phyloP scores from a whole-genome alignment of 1,284 basidiomycete species.

The Cystobasidium sp. region DNA sequence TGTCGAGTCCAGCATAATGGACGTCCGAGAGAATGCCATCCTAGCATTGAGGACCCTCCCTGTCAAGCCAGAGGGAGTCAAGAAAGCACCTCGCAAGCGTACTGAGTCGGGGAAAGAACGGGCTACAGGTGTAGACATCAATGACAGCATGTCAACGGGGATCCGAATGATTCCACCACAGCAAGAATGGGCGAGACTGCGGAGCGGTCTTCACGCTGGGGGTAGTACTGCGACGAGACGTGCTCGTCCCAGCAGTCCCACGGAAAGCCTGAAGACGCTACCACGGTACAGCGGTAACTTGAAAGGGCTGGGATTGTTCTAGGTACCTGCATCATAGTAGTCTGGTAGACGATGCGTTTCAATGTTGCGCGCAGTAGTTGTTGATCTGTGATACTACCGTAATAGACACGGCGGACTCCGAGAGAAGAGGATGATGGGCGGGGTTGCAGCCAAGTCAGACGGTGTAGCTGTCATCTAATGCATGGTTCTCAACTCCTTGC shows the following conservation, averaged over 20 bases:
- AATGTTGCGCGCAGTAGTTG: not conserved
- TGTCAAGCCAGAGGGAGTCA: constrained; percentile 44
- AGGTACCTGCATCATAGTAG: not conserved
- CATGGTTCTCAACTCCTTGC: too few species aligned
- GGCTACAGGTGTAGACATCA: not conserved
- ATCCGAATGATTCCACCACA: not conserved
- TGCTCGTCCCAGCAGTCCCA: not conserved
- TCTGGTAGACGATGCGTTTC: not conserved
- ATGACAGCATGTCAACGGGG: not conserved
- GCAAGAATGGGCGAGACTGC: constrained; percentile 1
- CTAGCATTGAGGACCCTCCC: constrained; percentile 1
- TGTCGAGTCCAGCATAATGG: constrained; percentile 10
- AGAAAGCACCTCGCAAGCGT: not conserved
- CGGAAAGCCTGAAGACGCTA: not conserved
- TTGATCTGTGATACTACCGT: constrained; percentile 44
- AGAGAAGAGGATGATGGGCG: too few species aligned
- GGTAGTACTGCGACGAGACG: not conserved
- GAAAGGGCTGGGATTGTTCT: constrained; percentile 5
- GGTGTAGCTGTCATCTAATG: too few species aligned
- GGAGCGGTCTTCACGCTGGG: not conserved
- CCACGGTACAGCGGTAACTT: not conserved
- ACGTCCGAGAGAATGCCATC: constrained; percentile 34
- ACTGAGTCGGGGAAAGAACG: not conserved
- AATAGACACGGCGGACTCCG: too few species aligned
- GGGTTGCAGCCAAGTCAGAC: too few species aligned